phyloP scores from a whole-genome alignment of 371 early-diverging fungal genomes.

The Mortierella sp. region DNA sequence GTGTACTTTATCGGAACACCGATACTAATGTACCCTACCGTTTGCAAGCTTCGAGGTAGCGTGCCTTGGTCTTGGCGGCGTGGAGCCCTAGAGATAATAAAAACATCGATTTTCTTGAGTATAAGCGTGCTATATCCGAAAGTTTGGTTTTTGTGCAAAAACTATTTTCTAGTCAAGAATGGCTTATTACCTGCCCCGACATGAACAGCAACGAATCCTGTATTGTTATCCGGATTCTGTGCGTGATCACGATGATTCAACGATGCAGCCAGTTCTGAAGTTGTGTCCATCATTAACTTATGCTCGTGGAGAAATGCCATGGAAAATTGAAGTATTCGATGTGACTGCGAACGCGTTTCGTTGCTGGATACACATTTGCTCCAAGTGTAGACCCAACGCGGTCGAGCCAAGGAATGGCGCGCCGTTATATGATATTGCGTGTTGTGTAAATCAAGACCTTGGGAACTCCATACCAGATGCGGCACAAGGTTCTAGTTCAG shows the following conservation, averaged over 20 bases:
- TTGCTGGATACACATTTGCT: too few relatives aligned
- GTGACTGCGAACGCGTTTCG: too few relatives aligned
- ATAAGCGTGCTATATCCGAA: not conserved
- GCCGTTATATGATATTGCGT: too few relatives aligned
- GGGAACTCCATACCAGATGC: too few relatives aligned
- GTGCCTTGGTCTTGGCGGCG: conserved; percentile 58
- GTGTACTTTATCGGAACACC: not conserved
- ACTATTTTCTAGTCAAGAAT: not conserved
- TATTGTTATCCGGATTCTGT: not conserved
- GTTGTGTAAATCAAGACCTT: too few relatives aligned
- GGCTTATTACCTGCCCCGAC: conserved; percentile 64
- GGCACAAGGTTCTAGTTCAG: too few relatives aligned
- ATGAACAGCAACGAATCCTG: conserved; percentile 68
- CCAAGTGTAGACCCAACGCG: too few relatives aligned
- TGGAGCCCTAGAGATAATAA: conserved; percentile 36
- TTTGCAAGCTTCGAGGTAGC: conserved; percentile 59
- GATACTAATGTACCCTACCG: conserved; percentile 46
- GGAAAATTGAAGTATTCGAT: too few relatives aligned
- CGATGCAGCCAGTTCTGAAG: too few relatives aligned
- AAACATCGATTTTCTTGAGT: not conserved
- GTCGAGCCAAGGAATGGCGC: too few relatives aligned
- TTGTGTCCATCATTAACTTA: too few relatives aligned
- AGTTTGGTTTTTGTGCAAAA: not conserved
- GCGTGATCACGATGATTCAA: not conserved
- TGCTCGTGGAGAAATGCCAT: too few relatives aligned